A percentile compares a stretch with the other conserved stretches of the same genome.
phyloP scores from a whole-genome alignment of 2,329 filamentous ascomycete genomes.

The Ciborinia camelliae region DNA sequence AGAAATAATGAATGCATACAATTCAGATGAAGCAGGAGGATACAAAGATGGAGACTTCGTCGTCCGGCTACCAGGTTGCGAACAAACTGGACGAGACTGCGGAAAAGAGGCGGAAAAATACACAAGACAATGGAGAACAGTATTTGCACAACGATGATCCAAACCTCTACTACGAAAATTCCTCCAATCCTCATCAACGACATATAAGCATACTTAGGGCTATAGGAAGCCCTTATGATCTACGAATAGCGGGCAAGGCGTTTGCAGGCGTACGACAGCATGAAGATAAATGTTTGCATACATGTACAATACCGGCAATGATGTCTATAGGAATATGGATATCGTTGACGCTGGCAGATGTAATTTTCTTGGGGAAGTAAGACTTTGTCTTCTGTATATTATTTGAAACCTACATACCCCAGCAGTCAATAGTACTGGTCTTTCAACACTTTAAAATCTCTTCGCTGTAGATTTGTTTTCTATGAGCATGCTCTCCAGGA shows the following conservation, averaged over 20 bases:
- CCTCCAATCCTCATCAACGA: constrained; percentile 13
- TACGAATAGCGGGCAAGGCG: constrained; percentile 34
- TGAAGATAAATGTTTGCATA: constrained; percentile 29
- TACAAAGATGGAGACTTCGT: constrained; percentile 85
- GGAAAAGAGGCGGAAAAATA: constrained; percentile 59
- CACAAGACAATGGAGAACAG: constrained; percentile 37
- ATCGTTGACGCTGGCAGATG: constrained; percentile 32
- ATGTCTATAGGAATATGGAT: constrained; percentile 27
- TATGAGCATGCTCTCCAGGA: not conserved
- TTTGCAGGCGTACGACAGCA: constrained; percentile 30
- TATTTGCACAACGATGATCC: constrained; percentile 32
- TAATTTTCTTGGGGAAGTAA: constrained; percentile 25
- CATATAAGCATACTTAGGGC: constrained; percentile 24
- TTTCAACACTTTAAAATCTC: constrained; percentile 21
- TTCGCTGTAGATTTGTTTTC: not conserved
- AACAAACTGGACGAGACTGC: constrained; percentile 56
- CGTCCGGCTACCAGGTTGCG: constrained; percentile 73
- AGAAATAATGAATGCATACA: constrained; percentile 77
- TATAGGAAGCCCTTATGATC: constrained; percentile 27
- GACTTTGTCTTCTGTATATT: constrained; percentile 31
- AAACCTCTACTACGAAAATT: constrained; percentile 23
- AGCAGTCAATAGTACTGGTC: constrained; percentile 28
- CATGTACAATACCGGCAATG: constrained; percentile 29
- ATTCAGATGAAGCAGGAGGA: constrained; percentile 51
- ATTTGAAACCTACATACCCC: constrained; percentile 30